Evolutionary conservation across 768 basidiomycete genomes (phyloP).

Genomic region (Dentipellis sp.): DNA sequence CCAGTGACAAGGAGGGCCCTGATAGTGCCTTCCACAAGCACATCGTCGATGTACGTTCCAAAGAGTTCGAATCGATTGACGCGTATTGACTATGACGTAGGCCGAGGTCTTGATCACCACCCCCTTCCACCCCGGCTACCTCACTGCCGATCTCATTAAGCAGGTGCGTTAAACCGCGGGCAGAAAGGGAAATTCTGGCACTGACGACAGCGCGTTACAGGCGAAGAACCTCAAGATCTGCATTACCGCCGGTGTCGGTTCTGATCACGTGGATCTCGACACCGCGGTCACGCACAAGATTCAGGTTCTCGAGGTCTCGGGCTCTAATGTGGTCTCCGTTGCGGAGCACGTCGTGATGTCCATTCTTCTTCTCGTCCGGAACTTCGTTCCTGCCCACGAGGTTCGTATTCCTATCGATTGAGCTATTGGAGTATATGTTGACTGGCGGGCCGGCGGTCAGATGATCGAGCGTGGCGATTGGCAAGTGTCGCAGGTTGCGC

Average conservation of each 20-base stretch:
- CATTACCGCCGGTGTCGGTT: constrained; percentile 86
- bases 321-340: constrained; percentile 85
- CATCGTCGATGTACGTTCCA: constrained; percentile 56
- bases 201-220: constrained; percentile 22
- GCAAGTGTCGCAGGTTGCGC: constrained; percentile 76
- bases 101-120: constrained; percentile 78
- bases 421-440: neutral
- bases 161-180: constrained; percentile 34
- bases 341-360: constrained; percentile 90
- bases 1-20: constrained; percentile 76
- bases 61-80: neutral
- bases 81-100: constrained; percentile 25
- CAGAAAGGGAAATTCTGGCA: constrained; percentile 1
- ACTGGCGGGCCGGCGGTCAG: constrained; percentile 21
- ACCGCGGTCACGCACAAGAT: constrained; percentile 74
- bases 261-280: constrained; percentile 86
- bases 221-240: constrained; percentile 87
- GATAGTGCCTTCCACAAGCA: constrained; percentile 42
- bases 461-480: constrained; percentile 83
- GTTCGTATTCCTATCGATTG: constrained; percentile 22
- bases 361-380: constrained; percentile 84
- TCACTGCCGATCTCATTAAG: constrained; percentile 62
- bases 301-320: constrained; percentile 79
- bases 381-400: constrained; percentile 84
- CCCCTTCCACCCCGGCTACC: constrained; percentile 81